Evolutionary conservation across 352 stramenopile genomes (phyloP), one percentile per base, ranked within the genome.

Genomic region (Globisporangium nagaii): DNA sequence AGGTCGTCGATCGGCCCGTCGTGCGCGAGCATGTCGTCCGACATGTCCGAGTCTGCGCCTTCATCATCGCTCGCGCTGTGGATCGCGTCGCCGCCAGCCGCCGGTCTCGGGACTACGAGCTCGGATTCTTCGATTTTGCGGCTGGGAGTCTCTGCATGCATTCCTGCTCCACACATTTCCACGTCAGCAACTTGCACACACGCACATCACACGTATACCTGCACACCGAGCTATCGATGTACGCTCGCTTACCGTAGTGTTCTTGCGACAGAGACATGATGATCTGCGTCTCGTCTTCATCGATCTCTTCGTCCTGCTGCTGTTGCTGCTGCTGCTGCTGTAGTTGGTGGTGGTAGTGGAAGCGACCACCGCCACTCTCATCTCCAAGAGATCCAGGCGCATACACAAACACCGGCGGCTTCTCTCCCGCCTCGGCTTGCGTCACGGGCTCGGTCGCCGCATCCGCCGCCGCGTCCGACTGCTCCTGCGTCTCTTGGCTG

Each of bases 251-350:
- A 78, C 68, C 65, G 22, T 78, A 65, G 35, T 70, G 71, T 17
- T 86, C 77, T 53, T 88, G 69, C 0, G 76, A 89, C 27, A 84
- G 60, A 46, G 79, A 84, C 73, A 90, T 90, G 36, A 78, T 44
- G 56, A 92, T 92, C 69, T 92, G 82, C 37, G 82, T 92, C 68
- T 90, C 82, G 27, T 92, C 79, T 53, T 90, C 82, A 40, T 91
- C 81, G 12, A 84, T 66, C 15, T 81, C 71, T 4, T 79, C 70
- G 3, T 58, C 35, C 22, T 42, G 39, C 2, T 39, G 48, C n/a
- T 76, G 56, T 47, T 40, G 35, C 2, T 34, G n/a, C n/a, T n/a
- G n/a, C 22, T 42, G 39, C 2, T 39, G 48, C n/a, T 76, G 56
- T 47, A n/a, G n/a, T n/a, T n/a, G n/a, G n/a, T 40, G 35, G 1